Conservation (phyloP, 2,329 filamentous ascomycete genomes). For the Parastagonospora avenae region DNA sequence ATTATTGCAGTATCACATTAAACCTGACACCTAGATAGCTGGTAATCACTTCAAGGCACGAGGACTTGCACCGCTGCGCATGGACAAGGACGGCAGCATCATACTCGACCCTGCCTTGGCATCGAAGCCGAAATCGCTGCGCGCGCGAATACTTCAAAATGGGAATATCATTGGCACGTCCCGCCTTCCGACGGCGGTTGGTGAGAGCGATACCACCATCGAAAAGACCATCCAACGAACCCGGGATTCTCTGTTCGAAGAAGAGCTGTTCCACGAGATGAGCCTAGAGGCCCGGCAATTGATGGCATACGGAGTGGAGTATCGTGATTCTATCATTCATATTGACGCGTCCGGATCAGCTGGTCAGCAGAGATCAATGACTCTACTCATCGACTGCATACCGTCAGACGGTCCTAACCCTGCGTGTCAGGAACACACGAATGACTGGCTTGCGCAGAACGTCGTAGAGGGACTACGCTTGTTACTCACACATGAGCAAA, state of each 20-base stretch:
- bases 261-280: constrained; percentile 91
- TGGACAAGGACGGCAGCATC: constrained; percentile 75
- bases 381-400: constrained; percentile 71
- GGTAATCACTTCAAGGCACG: constrained; percentile 65
- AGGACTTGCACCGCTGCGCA: constrained; percentile 79
- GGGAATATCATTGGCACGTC: constrained; percentile 64
- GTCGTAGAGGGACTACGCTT: constrained; percentile 73
- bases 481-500: constrained; percentile 78
- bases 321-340: constrained; percentile 56
- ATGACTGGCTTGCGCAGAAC: constrained; percentile 64
- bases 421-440: constrained; percentile 27
- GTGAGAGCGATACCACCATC: constrained; percentile 59
- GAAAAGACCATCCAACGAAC: constrained; percentile 74
- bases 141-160: constrained; percentile 67
- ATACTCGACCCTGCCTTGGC: constrained; percentile 71
- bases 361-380: constrained; percentile 52
- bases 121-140: constrained; percentile 63
- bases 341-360: constrained; percentile 29
- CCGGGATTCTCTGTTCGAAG: constrained; percentile 77
- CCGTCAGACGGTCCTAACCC: constrained; percentile 57
- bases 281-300: constrained; percentile 78
- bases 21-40: constrained; percentile 45
- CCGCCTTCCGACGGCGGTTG: constrained; percentile 37
- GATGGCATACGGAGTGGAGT: constrained; percentile 71
- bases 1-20: neutral